Percentiles rank a stretch among this genome's conserved stretches.
Conservation (phyloP, 805 yeast genomes). For the Wickerhamiella kazuoi region DNA sequence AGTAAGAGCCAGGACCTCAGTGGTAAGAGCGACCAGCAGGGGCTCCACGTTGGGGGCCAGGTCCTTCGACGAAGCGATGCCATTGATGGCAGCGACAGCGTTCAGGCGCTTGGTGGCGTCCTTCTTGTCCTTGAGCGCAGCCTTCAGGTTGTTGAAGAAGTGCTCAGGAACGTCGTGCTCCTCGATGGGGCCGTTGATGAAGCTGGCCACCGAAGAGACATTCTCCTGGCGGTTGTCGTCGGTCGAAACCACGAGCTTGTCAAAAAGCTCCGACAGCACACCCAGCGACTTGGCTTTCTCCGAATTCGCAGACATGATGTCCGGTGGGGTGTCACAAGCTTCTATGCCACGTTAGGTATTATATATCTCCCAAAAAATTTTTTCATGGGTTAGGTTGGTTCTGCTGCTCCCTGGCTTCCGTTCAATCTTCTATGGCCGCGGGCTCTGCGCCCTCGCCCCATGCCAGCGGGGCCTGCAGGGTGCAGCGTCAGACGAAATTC, state of each 20-base stretch:
- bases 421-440: no score
- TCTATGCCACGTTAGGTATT: neutral
- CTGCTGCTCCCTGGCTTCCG: neutral
- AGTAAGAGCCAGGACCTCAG: slow-evolving; percentile 52
- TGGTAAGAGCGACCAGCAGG: slow-evolving; percentile 62
- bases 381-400: neutral
- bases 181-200: slow-evolving; percentile 90
- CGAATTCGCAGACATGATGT: slow-evolving; percentile 11
- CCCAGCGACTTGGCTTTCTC: slow-evolving; percentile 26
- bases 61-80: slow-evolving; percentile 59
- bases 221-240: slow-evolving; percentile 65
- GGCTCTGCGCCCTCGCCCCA: no score
- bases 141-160: slow-evolving; percentile 63
- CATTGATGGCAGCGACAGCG: slow-evolving; percentile 68
- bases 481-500: no score
- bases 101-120: slow-evolving; percentile 42
- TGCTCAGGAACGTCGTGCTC: slow-evolving; percentile 94
- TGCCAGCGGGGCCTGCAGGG: no score
- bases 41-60: slow-evolving; percentile 93
- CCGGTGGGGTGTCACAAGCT: neutral
- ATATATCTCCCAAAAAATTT: neutral
- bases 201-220: slow-evolving; percentile 77
- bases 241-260: slow-evolving; percentile 78
- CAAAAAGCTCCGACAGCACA: slow-evolving; percentile 85
- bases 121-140: slow-evolving; percentile 70